Percentiles rank a stretch among this genome's conserved stretches.
These are phyloP conservation scores for Peronospora belbahrii DNA, from an alignment of 352 stramenopile genomes.

Conservation along the genomic window DNA sequence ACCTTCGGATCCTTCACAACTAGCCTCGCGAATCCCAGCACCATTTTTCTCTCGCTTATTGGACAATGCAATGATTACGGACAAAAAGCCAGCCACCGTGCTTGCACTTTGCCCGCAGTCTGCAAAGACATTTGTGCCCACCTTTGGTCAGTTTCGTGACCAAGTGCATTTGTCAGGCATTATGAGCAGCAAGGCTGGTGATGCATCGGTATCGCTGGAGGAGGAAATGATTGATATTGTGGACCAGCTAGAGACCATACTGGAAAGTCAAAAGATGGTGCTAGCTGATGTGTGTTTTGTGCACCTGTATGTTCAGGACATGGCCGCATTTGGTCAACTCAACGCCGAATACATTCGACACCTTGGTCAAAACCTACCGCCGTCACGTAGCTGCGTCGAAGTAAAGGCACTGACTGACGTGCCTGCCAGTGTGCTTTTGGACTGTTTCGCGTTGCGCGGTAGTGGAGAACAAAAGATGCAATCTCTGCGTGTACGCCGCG, in stretches of 20 bases:
- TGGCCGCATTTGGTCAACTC: constrained; percentile 88
- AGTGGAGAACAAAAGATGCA: constrained; percentile 56
- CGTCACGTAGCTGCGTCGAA: constrained; percentile 85
- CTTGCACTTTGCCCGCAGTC: constrained; percentile 12
- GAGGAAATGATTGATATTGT: constrained; percentile 65
- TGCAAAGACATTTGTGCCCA: constrained; percentile 19
- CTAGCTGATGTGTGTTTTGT: constrained; percentile 92
- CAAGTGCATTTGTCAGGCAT: constrained; percentile 62
- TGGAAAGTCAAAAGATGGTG: constrained; percentile 40
- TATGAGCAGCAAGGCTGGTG: constrained; percentile 31
- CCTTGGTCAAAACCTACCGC: constrained; percentile 78
- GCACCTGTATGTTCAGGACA: constrained; percentile 94
- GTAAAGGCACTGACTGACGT: constrained; percentile 44
- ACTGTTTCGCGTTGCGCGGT: constrained; percentile 84
- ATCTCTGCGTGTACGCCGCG: constrained; percentile 45
- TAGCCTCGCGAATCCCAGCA: constrained; percentile 32
- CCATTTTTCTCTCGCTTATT: background rate
- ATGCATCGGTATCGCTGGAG: constrained; percentile 31
- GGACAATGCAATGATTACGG: background rate
- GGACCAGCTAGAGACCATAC: constrained; percentile 26
- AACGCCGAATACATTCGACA: constrained; percentile 92
- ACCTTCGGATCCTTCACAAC: constrained; percentile 23
- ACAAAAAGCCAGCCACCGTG: constrained; percentile 16
- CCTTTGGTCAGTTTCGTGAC: constrained; percentile 43
- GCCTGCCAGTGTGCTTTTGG: constrained; percentile 74